A percentile compares a stretch with the other conserved stretches of the same genome.
phyloP scores from a whole-genome alignment of 1,284 basidiomycete genomes.

The Naganishia cerealis region DNA sequence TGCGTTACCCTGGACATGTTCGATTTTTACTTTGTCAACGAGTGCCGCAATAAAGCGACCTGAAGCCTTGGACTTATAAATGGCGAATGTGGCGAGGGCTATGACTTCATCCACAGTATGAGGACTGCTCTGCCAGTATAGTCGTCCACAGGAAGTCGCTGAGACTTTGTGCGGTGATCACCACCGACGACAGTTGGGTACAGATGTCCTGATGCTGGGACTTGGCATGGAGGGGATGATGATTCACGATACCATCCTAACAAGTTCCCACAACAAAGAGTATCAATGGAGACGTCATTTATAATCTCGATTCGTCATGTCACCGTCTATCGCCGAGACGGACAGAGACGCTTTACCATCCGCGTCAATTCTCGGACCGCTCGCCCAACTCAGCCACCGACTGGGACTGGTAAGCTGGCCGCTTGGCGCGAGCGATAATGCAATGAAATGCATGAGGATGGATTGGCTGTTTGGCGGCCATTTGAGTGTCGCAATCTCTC shows the following conservation, averaged over 20 bases:
- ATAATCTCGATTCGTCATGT: constrained; percentile 15
- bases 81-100: not conserved
- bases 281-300: not conserved
- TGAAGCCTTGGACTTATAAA: not conserved
- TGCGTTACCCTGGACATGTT: constrained; percentile 14
- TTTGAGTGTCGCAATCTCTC: not conserved
- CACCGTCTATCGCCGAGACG: not conserved
- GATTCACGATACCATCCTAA: not conserved
- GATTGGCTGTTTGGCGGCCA: not conserved
- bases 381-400: not conserved
- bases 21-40: not conserved
- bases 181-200: no score
- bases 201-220: no score
- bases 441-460: not conserved
- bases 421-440: not conserved
- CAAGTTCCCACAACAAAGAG: not conserved
- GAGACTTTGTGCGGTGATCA: not conserved
- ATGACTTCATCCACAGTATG: not conserved
- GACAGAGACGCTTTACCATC: not conserved
- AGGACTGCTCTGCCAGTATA: not conserved
- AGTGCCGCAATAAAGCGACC: not conserved
- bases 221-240: not conserved
- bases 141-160: not conserved
- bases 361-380: constrained; percentile 15
- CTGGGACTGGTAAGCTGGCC: not conserved